phyloP scores from a whole-genome alignment of 202 grass and related monocot species.

The Schoenoplectus tabernaemontani region DNA sequence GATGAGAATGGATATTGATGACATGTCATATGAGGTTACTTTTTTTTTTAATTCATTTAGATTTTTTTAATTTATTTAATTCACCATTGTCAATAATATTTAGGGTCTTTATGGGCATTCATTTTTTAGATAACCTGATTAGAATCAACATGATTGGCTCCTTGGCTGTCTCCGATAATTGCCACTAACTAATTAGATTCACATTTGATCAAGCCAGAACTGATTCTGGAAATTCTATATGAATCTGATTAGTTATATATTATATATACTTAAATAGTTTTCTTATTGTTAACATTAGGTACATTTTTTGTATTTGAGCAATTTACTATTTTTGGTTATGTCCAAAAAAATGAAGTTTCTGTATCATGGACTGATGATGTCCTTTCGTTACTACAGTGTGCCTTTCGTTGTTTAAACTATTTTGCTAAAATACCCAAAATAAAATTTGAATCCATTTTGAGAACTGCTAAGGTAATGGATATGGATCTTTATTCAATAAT shows the following conservation, averaged over 20 bases:
- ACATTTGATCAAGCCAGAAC: not conserved
- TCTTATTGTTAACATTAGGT: not conserved
- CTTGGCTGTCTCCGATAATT: not conserved
- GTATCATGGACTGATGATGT: not conserved
- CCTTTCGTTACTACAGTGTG: not conserved
- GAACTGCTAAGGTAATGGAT: not conserved
- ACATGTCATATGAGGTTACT: slow-evolving; percentile 76
- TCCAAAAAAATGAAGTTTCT: not conserved
- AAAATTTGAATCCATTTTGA: not conserved
- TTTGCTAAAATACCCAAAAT: not conserved
- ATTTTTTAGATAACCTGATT: not conserved
- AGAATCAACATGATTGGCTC: not conserved
- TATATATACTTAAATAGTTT: not conserved
- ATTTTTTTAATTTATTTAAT: not conserved
- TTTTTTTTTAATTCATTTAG: not conserved
- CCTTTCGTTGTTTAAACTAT: not conserved
- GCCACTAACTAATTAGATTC: not conserved
- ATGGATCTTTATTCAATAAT: not conserved
- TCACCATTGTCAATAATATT: not conserved
- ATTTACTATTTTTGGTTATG: not conserved
- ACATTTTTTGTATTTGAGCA: not conserved
- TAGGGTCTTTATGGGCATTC: not conserved
- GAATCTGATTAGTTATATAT: not conserved
- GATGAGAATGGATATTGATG: slow-evolving; percentile 84
- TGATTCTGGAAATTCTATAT: not conserved